Conservation (phyloP, 345 rosid species). For the Rhizophora apiculata region DNA sequence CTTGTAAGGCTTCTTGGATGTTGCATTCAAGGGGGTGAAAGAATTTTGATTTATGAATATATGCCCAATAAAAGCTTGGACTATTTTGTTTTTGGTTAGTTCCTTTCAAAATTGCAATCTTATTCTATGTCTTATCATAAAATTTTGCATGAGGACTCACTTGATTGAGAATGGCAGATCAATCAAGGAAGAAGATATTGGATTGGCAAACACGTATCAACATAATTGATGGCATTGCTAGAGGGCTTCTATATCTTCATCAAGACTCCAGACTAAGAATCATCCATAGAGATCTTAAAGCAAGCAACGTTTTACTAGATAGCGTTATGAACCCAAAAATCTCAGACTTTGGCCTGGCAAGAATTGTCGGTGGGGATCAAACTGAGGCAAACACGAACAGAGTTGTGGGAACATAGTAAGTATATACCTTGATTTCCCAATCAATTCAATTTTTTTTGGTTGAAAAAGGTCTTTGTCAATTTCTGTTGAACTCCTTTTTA, state of each 20-base stretch:
- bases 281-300: constrained; percentile 40
- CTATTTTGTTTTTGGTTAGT: constrained; percentile 28
- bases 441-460: neutral
- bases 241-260: constrained; percentile 51
- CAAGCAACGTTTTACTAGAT: constrained; percentile 20
- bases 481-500: neutral
- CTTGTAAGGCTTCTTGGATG: constrained; percentile 39
- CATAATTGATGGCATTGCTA: constrained; percentile 43
- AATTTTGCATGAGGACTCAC: constrained; percentile 1
- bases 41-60: constrained; percentile 31
- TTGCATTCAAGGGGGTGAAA: constrained; percentile 33
- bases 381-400: constrained; percentile 19
- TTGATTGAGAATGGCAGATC: constrained; percentile 22
- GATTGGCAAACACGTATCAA: constrained; percentile 28
- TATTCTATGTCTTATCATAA: too few species aligned
- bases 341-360: constrained; percentile 23
- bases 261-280: constrained; percentile 46
- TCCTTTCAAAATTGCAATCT: neutral
- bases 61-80: constrained; percentile 43
- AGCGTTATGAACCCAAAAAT: constrained; percentile 21
- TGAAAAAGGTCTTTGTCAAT: too few species aligned
- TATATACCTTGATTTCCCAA: neutral
- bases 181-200: constrained; percentile 15
- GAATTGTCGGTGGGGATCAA: constrained; percentile 17
- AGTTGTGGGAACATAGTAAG: constrained; percentile 26